phyloP scores from a whole-genome alignment of 148 eudicot genomes.

The Spergularia marina region DNA sequence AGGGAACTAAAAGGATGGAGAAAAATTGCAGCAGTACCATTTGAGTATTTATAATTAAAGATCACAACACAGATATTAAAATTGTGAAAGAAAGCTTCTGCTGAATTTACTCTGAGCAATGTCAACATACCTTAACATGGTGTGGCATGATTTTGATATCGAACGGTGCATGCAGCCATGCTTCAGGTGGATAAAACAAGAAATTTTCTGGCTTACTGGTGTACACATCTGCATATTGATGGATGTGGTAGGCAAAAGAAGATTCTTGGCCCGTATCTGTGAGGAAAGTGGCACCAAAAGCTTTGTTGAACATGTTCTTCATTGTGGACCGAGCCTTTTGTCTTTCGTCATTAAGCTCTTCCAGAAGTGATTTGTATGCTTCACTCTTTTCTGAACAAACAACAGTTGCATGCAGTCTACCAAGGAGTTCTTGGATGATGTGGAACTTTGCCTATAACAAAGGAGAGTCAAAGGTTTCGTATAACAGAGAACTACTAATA shows the following conservation, averaged over 20 bases:
- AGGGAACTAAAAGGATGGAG: neutral
- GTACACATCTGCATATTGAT: conserved; percentile 93
- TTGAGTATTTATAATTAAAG: neutral
- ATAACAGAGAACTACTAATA: neutral
- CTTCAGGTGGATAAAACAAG: conserved; percentile 74
- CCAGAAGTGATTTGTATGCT: conserved; percentile 62
- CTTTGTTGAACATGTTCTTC: conserved; percentile 85
- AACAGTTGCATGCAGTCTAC: conserved; percentile 75
- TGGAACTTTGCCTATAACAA: conserved; percentile 80
- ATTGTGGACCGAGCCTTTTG: conserved; percentile 64
- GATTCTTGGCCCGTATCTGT: conserved; percentile 97
- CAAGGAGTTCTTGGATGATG: conserved; percentile 90
- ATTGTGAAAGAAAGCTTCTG: neutral
- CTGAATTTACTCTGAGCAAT: neutral
- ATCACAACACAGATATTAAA: neutral
- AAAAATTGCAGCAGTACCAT: neutral
- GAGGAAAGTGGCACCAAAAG: conserved; percentile 95
- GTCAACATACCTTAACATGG: conserved; percentile 74
- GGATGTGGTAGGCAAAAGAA: conserved; percentile 87
- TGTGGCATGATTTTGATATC: conserved; percentile 99
- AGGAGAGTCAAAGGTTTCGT: neutral
- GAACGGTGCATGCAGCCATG: conserved; percentile 88
- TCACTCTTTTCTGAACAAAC: conserved; percentile 47
- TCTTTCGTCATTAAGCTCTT: conserved; percentile 81
- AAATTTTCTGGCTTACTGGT: conserved; percentile 98